Evolutionary conservation across 2,329 filamentous ascomycete species (phyloP).

Genomic region (Truncatella angustata): DNA sequence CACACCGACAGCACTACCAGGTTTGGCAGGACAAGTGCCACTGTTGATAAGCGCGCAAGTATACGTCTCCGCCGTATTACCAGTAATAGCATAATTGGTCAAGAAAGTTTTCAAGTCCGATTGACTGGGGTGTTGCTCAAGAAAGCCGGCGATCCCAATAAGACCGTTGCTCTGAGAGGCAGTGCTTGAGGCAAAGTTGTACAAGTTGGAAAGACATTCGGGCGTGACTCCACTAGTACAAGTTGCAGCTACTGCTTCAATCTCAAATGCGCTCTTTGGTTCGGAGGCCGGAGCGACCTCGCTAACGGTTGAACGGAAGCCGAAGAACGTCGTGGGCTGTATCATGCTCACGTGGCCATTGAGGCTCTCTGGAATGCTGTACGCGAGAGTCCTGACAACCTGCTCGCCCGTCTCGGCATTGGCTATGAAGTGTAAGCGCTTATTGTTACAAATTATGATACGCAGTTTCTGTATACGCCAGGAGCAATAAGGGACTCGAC

Average conservation of each 20-base stretch:
- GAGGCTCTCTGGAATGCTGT: slow-evolving; percentile 1
- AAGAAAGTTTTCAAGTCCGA: slow-evolving; percentile 2
- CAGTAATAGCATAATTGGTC: background rate
- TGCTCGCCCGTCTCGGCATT: background rate
- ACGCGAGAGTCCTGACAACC: slow-evolving; percentile 6
- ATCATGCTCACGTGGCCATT: slow-evolving; percentile 3
- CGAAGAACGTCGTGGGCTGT: slow-evolving; percentile 10
- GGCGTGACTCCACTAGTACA: background rate
- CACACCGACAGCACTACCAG: background rate
- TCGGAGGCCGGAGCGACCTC: background rate
- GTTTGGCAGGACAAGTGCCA: slow-evolving; percentile 7
- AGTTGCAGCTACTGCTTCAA: background rate
- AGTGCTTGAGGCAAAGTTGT: slow-evolving; percentile 4
- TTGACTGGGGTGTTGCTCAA: slow-evolving; percentile 3
- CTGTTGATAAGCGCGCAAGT: slow-evolving; percentile 8
- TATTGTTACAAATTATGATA: too few relatives aligned
- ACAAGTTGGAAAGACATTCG: background rate
- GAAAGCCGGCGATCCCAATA: slow-evolving; percentile 7
- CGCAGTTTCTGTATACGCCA: too few relatives aligned
- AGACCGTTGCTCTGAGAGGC: background rate
- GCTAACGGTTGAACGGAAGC: slow-evolving; percentile 4
- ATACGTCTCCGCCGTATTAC: slow-evolving; percentile 1
- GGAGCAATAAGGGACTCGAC: rapidly evolving
- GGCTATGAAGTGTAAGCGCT: background rate
- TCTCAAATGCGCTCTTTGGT: background rate